Conservation (phyloP, 1,284 basidiomycete genomes). For the Ceratobasidium sp. region DNA sequence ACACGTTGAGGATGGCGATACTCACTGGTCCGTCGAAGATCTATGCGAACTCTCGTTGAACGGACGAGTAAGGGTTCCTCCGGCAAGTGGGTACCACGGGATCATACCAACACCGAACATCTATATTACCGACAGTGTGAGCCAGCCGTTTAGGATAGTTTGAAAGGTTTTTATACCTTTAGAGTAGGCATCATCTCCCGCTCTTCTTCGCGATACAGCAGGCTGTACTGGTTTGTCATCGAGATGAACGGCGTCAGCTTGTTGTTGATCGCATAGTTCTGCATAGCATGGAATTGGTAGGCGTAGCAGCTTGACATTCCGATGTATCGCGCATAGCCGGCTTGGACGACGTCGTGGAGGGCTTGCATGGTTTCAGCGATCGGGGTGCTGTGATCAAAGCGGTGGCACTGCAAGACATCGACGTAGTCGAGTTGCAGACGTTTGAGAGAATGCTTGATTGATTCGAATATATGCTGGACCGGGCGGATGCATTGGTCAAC, state of each 20-base stretch:
- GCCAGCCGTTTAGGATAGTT: no score
- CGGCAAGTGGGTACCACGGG: constrained; percentile 46
- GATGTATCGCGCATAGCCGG: constrained; percentile 61
- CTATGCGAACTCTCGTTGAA: constrained; percentile 17
- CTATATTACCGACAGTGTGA: neutral
- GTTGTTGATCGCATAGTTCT: constrained; percentile 58
- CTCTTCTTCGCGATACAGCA: constrained; percentile 55
- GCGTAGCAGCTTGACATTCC: constrained; percentile 57
- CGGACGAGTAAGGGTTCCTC: constrained; percentile 41
- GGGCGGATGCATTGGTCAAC: no score
- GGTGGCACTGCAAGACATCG: constrained; percentile 58
- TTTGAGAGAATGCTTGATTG: constrained; percentile 52
- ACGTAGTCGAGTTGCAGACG: constrained; percentile 56
- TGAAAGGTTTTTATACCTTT: constrained; percentile 14
- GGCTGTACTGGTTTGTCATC: constrained; percentile 60
- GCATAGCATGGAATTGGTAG: constrained; percentile 53
- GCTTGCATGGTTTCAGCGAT: constrained; percentile 63
- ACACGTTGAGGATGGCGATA: no score
- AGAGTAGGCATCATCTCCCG: constrained; percentile 55
- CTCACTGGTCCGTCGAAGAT: constrained; percentile 28
- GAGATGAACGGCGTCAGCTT: constrained; percentile 59
- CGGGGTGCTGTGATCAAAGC: constrained; percentile 60
- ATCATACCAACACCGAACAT: constrained; percentile 47
- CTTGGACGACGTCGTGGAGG: constrained; percentile 61
- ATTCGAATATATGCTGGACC: constrained; percentile 55